Conservation (phyloP, 805 yeast species). For the Candida pseudofarinosa region DNA sequence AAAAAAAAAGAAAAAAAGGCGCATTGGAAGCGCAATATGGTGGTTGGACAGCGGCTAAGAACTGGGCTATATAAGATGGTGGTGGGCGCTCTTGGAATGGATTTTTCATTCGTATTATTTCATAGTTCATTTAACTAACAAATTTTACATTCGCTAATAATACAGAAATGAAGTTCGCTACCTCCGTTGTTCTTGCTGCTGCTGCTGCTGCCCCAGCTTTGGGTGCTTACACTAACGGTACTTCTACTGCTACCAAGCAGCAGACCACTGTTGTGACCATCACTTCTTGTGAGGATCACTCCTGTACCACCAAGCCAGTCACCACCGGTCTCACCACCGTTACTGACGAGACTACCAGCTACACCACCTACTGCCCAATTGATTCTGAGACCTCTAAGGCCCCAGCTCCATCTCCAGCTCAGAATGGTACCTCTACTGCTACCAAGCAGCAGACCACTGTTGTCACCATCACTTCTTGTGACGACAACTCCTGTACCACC, state of each 20-base stretch:
- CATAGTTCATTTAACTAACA: not conserved
- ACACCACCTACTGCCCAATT: constrained; percentile 35
- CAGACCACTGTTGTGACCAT: constrained; percentile 31
- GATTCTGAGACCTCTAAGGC: constrained; percentile 11
- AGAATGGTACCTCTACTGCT: constrained; percentile 3
- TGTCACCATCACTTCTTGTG: constrained; percentile 34
- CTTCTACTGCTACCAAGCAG: constrained; percentile 24
- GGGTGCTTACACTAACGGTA: constrained; percentile 27
- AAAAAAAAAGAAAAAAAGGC: not conserved
- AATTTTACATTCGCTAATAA: constrained; percentile 6
- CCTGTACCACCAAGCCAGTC: constrained; percentile 23
- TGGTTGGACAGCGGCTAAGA: not conserved
- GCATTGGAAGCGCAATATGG: not conserved
- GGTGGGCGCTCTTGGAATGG: not conserved
- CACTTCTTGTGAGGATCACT: constrained; percentile 32
- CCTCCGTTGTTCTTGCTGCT: constrained; percentile 23
- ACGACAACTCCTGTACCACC: constrained; percentile 26
- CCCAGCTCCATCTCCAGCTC: constrained; percentile 9
- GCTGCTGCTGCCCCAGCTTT: constrained; percentile 25
- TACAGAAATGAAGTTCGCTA: constrained; percentile 30
- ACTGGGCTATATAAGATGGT: not conserved
- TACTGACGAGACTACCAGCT: constrained; percentile 24
- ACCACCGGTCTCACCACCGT: constrained; percentile 37
- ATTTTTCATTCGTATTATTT: not conserved
- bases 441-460: constrained; percentile 24